Percentiles rank a stretch among this genome's conserved stretches.
phyloP scores from a whole-genome alignment of 2,329 filamentous ascomycete species.

The Coniochaeta ligniaria region DNA sequence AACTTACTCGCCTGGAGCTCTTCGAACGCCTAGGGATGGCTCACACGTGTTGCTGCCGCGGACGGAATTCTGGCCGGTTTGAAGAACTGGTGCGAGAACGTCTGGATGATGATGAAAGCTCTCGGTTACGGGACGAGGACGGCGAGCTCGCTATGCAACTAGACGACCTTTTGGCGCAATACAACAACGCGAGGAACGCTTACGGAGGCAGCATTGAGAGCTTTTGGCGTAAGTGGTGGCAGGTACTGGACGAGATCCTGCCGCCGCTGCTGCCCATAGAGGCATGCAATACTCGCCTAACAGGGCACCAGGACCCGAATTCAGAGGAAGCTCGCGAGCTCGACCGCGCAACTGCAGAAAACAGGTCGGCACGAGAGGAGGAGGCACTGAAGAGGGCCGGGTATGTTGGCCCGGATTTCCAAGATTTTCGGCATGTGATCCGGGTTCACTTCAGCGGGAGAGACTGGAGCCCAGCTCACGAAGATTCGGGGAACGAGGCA shows the following conservation, averaged over 20 bases:
- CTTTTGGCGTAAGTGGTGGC: not conserved
- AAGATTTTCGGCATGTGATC: not conserved
- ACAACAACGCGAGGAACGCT: not conserved
- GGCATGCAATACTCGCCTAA: not conserved
- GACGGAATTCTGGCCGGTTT: not conserved
- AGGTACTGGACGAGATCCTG: not conserved
- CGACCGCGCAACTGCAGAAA: not conserved
- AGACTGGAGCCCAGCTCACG: not conserved
- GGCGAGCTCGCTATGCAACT: not conserved
- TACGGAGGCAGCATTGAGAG: not conserved
- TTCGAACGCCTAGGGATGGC: not conserved
- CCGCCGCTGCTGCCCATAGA: not conserved
- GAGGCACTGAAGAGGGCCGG: not conserved
- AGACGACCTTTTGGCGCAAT: not conserved
- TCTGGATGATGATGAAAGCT: not conserved
- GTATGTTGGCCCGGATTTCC: not conserved
- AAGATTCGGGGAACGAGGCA: not conserved
- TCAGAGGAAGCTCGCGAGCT: not conserved
- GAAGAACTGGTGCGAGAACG: not conserved
- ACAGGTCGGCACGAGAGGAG: not conserved
- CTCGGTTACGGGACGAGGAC: not conserved
- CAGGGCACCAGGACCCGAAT: not conserved
- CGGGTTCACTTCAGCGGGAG: not conserved
- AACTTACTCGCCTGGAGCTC: not conserved
- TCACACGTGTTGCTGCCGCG: not conserved